Evolutionary conservation across 2,329 filamentous ascomycete genomes (phyloP).

Genomic region (Ceratocystiopsis minuta): DNA sequence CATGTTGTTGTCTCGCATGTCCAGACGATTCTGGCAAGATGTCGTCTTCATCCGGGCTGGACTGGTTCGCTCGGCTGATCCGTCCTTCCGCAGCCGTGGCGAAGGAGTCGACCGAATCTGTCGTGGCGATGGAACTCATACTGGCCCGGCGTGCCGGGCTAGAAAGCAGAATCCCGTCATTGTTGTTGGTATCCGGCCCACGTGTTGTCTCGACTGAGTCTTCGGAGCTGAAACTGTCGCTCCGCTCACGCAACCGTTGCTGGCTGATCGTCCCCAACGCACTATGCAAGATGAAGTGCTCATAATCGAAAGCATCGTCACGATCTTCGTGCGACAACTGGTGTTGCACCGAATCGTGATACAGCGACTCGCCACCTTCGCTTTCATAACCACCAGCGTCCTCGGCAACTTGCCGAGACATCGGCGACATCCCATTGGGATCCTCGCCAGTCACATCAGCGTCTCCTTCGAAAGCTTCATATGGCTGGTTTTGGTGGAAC

Average conservation of each 20-base stretch:
- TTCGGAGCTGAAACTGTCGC: constrained; percentile 37
- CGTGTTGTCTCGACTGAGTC: constrained; percentile 44
- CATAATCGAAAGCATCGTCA: constrained; percentile 89
- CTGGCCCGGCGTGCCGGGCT: constrained; percentile 7
- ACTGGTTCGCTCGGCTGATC: constrained; percentile 16
- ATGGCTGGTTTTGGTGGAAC: no score
- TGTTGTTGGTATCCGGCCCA: constrained; percentile 21
- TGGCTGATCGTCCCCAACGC: constrained; percentile 63
- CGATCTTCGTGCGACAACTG: constrained; percentile 75
- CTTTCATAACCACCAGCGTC: constrained; percentile 28
- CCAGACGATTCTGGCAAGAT: neutral
- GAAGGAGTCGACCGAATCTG: constrained; percentile 36
- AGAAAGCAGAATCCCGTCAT: neutral
- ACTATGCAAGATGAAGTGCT: constrained; percentile 87
- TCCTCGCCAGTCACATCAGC: no score
- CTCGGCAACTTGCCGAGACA: constrained; percentile 1
- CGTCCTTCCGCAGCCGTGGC: constrained; percentile 36
- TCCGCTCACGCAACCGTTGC: constrained; percentile 23
- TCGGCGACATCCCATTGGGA: no score
- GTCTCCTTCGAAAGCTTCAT: no score
- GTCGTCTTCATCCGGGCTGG: constrained; percentile 8
- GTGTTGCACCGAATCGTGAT: constrained; percentile 41
- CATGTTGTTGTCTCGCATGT: neutral
- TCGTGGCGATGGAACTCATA: constrained; percentile 10
- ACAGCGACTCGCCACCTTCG: constrained; percentile 45